Percentiles rank a stretch among this genome's conserved stretches.
Evolutionary conservation across 345 rosid genomes (phyloP).

Genomic region (Aegle marmelos): DNA sequence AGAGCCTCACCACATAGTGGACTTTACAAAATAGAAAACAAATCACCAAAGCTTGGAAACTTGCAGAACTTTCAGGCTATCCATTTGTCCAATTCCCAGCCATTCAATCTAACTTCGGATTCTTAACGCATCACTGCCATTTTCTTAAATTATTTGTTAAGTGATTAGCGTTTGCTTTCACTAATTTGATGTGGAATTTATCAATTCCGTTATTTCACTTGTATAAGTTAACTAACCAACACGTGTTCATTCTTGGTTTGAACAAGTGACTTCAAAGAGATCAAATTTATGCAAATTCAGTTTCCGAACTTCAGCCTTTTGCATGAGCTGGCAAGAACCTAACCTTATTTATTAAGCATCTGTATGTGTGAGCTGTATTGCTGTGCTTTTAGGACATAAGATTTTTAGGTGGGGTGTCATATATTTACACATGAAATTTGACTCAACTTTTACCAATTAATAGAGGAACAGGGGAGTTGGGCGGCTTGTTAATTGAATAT

Average conservation of each 20-base stretch:
- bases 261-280: slow-evolving; percentile 6
- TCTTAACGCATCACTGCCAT: no score
- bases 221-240: neutral
- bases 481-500: neutral
- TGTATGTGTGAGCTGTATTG: neutral
- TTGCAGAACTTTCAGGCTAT: neutral
- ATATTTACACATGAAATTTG: neutral
- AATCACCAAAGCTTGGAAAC: neutral
- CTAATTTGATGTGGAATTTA: neutral
- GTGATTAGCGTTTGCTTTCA: neutral
- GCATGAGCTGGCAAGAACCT: slow-evolving; percentile 13
- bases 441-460: neutral
- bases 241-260: neutral
- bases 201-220: neutral
- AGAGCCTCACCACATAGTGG: neutral
- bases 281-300: neutral
- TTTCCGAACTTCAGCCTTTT: neutral
- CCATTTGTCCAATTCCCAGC: slow-evolving; percentile 1
- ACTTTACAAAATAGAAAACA: neutral
- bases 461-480: neutral
- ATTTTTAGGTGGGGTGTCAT: neutral
- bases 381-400: neutral
- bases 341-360: neutral
- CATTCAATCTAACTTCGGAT: neutral
- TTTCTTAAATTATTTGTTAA: neutral